Evolutionary conservation across 2,329 filamentous ascomycete species (phyloP).

Genomic region (Acarospora socialis): DNA sequence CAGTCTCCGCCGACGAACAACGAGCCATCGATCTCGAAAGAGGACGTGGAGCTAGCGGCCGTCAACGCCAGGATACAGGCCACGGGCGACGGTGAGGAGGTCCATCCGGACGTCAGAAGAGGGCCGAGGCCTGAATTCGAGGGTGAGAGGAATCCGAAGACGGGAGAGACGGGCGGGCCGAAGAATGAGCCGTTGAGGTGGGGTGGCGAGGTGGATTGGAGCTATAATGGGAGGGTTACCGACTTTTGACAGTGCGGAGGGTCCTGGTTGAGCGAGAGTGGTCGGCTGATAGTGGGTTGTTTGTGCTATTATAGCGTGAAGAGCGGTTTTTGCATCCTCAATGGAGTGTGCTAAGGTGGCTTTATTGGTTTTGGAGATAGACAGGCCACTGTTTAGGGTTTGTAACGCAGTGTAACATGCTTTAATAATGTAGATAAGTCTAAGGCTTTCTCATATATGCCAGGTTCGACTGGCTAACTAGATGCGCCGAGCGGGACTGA

Average conservation of each 20-base stretch:
- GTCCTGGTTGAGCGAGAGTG: too few species aligned
- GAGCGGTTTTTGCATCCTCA: too few species aligned
- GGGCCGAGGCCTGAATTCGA: constrained; percentile 85
- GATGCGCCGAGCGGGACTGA: too few species aligned
- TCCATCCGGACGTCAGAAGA: constrained; percentile 56
- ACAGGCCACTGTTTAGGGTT: too few species aligned
- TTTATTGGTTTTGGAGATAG: too few species aligned
- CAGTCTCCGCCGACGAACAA: constrained; percentile 28
- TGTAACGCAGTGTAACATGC: too few species aligned
- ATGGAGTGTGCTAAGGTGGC: too few species aligned
- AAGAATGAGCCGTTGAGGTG: constrained; percentile 94
- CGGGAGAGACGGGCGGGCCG: constrained; percentile 86
- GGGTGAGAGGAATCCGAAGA: constrained; percentile 82
- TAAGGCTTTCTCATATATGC: too few species aligned
- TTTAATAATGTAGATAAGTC: too few species aligned
- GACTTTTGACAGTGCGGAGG: constrained; percentile 77
- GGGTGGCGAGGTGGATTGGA: constrained; percentile 69
- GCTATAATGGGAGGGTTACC: constrained; percentile 86
- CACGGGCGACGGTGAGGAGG: constrained; percentile 46
- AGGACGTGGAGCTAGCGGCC: constrained; percentile 17
- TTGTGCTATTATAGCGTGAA: too few species aligned
- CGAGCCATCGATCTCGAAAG: constrained; percentile 3
- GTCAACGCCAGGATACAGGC: constrained; percentile 34
- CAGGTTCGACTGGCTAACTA: too few species aligned
- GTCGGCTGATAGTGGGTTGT: too few species aligned